phyloP scores from a whole-genome alignment of 805 yeast genomes.

The Starmerella geochares region DNA sequence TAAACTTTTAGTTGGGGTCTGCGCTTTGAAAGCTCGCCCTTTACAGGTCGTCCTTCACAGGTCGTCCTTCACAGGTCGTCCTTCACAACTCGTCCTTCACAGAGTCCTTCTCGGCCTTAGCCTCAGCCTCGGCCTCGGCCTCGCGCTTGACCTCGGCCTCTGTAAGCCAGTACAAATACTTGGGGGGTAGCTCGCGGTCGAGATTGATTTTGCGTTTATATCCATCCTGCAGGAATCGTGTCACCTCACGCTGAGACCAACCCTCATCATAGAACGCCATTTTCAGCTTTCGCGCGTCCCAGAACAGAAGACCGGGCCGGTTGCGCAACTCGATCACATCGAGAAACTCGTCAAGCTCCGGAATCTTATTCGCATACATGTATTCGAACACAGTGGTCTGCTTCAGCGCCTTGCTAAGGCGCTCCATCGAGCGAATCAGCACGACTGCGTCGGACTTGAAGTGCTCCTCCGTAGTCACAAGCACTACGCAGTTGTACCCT shows the following conservation, averaged over 20 bases:
- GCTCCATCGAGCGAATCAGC: conserved; percentile 15
- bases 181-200: conserved; percentile 15
- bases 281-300: conserved; percentile 16
- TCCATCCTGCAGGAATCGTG: conserved; percentile 8
- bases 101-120: conserved; percentile 5
- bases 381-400: conserved; percentile 18
- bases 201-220: conserved; percentile 12
- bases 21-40: no score
- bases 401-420: conserved; percentile 13
- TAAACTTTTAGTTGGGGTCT: no score
- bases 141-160: conserved; percentile 20
- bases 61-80: no score
- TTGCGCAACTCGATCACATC: conserved; percentile 17
- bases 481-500: conserved; percentile 18
- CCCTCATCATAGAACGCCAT: conserved; percentile 8
- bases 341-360: conserved; percentile 15
- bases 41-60: no score
- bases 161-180: conserved; percentile 22
- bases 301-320: conserved; percentile 20
- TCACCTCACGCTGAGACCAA: conserved; percentile 13
- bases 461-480: conserved; percentile 16
- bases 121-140: conserved; percentile 12
- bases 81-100: conserved; percentile 11
- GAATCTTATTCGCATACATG: conserved; percentile 14
- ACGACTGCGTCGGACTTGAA: conserved; percentile 14